phyloP scores from a whole-genome alignment of 2,329 filamentous ascomycete species.

The Atkinsonella hypoxylon region DNA sequence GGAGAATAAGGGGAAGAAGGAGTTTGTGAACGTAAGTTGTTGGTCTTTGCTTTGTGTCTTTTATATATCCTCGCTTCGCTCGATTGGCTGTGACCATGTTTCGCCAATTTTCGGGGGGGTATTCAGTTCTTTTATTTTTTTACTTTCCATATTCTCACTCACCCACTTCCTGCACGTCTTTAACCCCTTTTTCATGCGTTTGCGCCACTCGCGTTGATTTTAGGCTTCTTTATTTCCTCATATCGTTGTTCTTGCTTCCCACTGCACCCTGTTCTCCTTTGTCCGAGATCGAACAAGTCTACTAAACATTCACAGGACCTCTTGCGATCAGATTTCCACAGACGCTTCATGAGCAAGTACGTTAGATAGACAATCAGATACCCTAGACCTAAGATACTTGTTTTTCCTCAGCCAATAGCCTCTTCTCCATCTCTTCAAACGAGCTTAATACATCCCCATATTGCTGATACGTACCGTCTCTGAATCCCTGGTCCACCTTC shows the following conservation, averaged over 20 bases:
- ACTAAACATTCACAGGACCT: slow-evolving; percentile 46
- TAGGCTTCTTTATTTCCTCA: too few species aligned
- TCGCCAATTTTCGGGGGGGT: too few species aligned
- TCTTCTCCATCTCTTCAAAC: slow-evolving; percentile 64
- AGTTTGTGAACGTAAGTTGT: slow-evolving; percentile 79
- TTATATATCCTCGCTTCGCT: background rate
- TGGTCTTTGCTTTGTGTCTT: slow-evolving; percentile 5
- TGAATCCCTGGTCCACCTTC: slow-evolving; percentile 73
- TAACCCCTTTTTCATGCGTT: too few species aligned
- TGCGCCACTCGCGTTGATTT: too few species aligned
- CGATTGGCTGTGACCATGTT: too few species aligned
- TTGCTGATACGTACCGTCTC: slow-evolving; percentile 57
- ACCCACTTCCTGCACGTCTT: too few species aligned
- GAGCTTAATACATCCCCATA: slow-evolving; percentile 69
- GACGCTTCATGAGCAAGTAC: slow-evolving; percentile 79
- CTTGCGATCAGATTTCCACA: slow-evolving; percentile 91
- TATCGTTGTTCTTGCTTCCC: too few species aligned
- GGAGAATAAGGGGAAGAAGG: slow-evolving; percentile 80
- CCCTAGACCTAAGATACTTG: slow-evolving; percentile 5
- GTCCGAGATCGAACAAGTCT: too few species aligned
- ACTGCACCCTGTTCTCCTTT: background rate
- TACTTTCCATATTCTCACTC: too few species aligned
- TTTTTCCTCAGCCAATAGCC: slow-evolving; percentile 38
- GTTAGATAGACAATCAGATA: slow-evolving; percentile 34
- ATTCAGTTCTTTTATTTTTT: background rate